phyloP scores from a whole-genome alignment of 805 yeast species.

The Metschnikowia kunwiensis region DNA sequence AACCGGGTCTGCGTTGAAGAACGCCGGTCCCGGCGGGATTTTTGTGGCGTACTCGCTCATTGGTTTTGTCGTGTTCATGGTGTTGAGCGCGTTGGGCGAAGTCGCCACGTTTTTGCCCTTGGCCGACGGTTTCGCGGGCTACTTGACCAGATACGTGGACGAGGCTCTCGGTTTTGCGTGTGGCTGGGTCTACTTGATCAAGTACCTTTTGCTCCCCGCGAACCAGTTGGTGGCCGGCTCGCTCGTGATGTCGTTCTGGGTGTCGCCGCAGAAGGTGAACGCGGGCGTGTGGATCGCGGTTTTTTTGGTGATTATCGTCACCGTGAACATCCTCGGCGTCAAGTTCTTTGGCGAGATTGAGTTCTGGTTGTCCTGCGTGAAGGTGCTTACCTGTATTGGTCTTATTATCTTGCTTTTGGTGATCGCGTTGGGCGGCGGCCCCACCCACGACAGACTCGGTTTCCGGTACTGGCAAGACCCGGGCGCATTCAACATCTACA shows the following conservation, averaged over 20 bases:
- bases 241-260: constrained; percentile 54
- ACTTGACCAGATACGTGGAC: constrained; percentile 62
- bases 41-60: constrained; percentile 65
- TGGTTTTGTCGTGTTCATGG: constrained; percentile 65
- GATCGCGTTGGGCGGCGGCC: constrained; percentile 76
- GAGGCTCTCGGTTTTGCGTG: constrained; percentile 66
- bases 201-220: constrained; percentile 55
- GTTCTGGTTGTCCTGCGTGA: constrained; percentile 61
- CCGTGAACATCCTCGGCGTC: constrained; percentile 48
- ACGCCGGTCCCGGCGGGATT: constrained; percentile 67
- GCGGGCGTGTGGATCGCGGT: constrained; percentile 48
- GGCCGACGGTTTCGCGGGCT: constrained; percentile 63
- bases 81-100: constrained; percentile 56
- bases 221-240: constrained; percentile 65
- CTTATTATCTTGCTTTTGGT: constrained; percentile 59
- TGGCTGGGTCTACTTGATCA: constrained; percentile 60
- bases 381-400: constrained; percentile 65
- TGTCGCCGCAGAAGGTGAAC: constrained; percentile 41
- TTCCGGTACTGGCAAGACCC: constrained; percentile 70
- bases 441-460: constrained; percentile 68
- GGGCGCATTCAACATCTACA: constrained; percentile 55
- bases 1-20: constrained; percentile 65
- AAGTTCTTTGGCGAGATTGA: constrained; percentile 44
- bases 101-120: constrained; percentile 65
- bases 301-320: constrained; percentile 39